Base-by-base conservation (phyloP, 495 filamentous ascomycete genomes). In the Penicillium argentinense region DNA sequence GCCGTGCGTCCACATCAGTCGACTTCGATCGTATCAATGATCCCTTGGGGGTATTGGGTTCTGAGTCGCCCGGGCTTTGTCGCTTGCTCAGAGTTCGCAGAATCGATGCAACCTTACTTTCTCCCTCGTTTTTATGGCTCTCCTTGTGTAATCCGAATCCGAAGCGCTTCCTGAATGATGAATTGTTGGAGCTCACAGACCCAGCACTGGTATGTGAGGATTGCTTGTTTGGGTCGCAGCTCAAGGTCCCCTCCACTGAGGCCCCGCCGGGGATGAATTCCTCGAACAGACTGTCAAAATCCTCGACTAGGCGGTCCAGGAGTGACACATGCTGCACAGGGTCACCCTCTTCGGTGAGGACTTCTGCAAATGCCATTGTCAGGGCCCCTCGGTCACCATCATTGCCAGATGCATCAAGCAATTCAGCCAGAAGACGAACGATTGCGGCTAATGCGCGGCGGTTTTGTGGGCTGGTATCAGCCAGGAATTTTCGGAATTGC, bases 381-480 rank as follows among this genome's bases (percentile, higher is more conserved):
- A 98, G 67, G 37, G 88, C 88, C 21, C 93, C 93, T 25, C 92
- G 82, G 61, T 97, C 92, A 37, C 89, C 88, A 57, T 96, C 93
- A 62, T 93, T 96, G 9, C 86, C 87, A 50, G 91, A 95, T n/a
- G 88, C 91, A 49, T 96, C 92, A 9, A 97, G 79, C 12, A 98
- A 77, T 56, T 96, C 90, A 2, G 88, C 84, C 18, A 98, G 79
- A 24, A 97, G 77, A 39, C 88, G 89, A 52, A 97, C 82, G 25
- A 95, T 82, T 9, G 83, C 83, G 24, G 85, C 85, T 53, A 97
- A 86, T 3, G 91, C 91, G 45, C 93, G 82, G 53, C 88, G 84
- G 57, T 97, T 98, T 56, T 97, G 93, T 5, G 92, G 93, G 9
- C 87, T 82, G 78, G 93, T 85, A 42, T 95, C 86, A 19, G 76